Conservation (phyloP, 495 filamentous ascomycete genomes). For the Hypoxylon intermedium region DNA sequence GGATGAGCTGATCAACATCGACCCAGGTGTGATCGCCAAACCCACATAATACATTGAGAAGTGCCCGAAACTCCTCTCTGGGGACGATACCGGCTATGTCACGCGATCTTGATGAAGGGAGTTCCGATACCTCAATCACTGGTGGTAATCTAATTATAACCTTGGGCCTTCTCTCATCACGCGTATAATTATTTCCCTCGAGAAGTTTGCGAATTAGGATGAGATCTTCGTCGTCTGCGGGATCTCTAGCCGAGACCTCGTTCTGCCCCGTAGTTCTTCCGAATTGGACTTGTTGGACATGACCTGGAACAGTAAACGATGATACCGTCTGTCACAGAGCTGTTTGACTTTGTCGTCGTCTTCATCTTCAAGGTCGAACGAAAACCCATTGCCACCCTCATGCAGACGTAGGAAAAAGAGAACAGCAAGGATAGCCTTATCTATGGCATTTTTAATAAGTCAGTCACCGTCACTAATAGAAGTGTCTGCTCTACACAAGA, state of each 20-base stretch:
- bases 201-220: background rate
- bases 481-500: background rate
- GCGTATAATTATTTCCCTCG: background rate
- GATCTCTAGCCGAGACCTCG: background rate
- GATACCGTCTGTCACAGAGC: background rate
- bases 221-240: conserved; percentile 7
- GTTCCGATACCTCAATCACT: background rate
- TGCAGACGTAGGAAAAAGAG: conserved; percentile 1
- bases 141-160: background rate
- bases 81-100: background rate
- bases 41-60: background rate
- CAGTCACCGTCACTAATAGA: background rate
- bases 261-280: background rate
- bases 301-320: conserved; percentile 4
- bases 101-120: conserved; percentile 5
- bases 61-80: conserved; percentile 1
- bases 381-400: background rate
- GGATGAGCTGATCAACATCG: background rate
- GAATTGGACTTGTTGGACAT: background rate
- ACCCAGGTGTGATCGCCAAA: background rate
- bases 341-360: background rate
- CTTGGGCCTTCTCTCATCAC: background rate
- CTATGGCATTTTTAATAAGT: conserved; percentile 1
- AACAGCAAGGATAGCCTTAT: conserved; percentile 1
- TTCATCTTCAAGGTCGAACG: background rate